phyloP scores from a whole-genome alignment of 1,284 basidiomycete genomes.

The Apiotrichum gracile region DNA sequence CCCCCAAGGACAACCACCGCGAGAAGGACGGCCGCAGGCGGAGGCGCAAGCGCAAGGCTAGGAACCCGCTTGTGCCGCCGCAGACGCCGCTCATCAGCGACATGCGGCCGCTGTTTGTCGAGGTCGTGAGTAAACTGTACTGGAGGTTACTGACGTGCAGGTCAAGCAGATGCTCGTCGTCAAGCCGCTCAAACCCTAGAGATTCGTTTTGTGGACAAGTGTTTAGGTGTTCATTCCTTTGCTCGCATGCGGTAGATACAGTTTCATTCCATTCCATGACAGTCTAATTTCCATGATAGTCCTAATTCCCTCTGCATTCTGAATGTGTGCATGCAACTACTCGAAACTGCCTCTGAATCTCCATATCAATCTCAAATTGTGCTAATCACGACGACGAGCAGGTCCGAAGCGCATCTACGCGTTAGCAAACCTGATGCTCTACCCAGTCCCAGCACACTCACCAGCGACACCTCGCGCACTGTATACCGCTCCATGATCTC shows the following conservation, averaged over 20 bases:
- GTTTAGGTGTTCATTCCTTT: no score
- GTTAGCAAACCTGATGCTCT: background rate
- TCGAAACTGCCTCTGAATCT: no score
- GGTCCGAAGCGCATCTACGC: slow-evolving; percentile 38
- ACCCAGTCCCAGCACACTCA: slow-evolving; percentile 13
- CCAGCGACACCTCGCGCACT: slow-evolving; percentile 75
- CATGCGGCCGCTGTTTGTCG: slow-evolving; percentile 76
- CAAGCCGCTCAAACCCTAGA: slow-evolving; percentile 12
- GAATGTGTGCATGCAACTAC: no score
- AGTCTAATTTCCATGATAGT: background rate
- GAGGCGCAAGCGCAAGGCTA: slow-evolving; percentile 3
- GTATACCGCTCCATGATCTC: slow-evolving; percentile 63
- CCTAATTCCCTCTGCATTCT: background rate
- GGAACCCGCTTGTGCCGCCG: slow-evolving; percentile 60
- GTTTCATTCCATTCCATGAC: no score
- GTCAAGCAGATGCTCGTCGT: slow-evolving; percentile 20
- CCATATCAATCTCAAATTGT: background rate
- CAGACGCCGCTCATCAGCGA: slow-evolving; percentile 68
- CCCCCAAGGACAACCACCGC: slow-evolving; percentile 2
- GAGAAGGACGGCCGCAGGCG: background rate
- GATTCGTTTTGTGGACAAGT: no score
- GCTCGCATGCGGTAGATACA: no score
- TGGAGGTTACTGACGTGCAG: background rate
- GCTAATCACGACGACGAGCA: slow-evolving; percentile 32
- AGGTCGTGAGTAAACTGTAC: slow-evolving; percentile 60